These are phyloP conservation scores for Metschnikowia picachoensis DNA, from an alignment of 805 yeast genomes.

Conservation along the genomic window DNA sequence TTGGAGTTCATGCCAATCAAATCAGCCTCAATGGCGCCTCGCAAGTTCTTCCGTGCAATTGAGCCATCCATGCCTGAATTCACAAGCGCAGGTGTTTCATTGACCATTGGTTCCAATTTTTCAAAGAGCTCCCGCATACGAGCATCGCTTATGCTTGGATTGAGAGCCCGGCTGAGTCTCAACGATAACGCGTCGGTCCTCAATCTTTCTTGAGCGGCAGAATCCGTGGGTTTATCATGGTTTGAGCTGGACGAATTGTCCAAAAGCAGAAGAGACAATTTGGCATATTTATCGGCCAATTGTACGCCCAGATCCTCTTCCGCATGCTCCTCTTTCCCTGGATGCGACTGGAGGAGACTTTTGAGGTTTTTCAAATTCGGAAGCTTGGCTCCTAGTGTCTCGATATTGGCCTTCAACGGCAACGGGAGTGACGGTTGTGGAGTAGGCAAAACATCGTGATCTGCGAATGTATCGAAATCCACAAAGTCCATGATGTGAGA, in stretches of 20 bases:
- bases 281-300: slow-evolving; percentile 47
- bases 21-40: slow-evolving; percentile 59
- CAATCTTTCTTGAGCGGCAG: slow-evolving; percentile 1
- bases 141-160: slow-evolving; percentile 37
- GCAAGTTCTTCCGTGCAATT: slow-evolving; percentile 54
- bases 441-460: slow-evolving; percentile 29
- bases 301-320: slow-evolving; percentile 9
- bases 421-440: slow-evolving; percentile 45
- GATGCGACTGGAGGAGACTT: slow-evolving; percentile 23
- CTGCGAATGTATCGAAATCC: slow-evolving; percentile 35
- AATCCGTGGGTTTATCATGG: not conserved
- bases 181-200: slow-evolving; percentile 27
- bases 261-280: slow-evolving; percentile 39
- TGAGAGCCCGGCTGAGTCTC: slow-evolving; percentile 49
- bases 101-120: slow-evolving; percentile 25
- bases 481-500: slow-evolving; percentile 36
- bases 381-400: slow-evolving; percentile 30
- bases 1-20: slow-evolving; percentile 49
- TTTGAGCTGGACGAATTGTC: slow-evolving; percentile 1
- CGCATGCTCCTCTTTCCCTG: slow-evolving; percentile 2
- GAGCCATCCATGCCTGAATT: slow-evolving; percentile 54
- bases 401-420: slow-evolving; percentile 37
- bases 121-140: slow-evolving; percentile 31
- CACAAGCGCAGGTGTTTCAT: slow-evolving; percentile 36
- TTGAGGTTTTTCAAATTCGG: slow-evolving; percentile 32